These are phyloP conservation scores for Globisporangium polare DNA, from an alignment of 352 stramenopile genomes.

Conservation along the genomic window DNA sequence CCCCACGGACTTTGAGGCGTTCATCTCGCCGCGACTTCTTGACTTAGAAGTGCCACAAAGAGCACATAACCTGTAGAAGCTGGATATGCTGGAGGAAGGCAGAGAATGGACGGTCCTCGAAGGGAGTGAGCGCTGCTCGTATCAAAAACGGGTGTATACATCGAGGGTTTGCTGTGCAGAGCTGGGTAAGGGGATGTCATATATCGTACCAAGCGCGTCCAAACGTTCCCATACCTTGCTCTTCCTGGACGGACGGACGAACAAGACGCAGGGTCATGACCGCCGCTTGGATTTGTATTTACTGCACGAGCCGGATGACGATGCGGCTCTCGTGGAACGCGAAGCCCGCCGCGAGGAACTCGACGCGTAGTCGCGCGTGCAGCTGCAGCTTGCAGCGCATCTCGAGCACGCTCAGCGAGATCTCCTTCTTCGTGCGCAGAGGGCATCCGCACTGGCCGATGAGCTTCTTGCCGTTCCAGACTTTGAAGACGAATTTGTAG, in stretches of 20 bases:
- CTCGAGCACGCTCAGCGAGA: slow-evolving; percentile 38
- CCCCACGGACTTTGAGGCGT: neutral
- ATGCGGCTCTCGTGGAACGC: slow-evolving; percentile 42
- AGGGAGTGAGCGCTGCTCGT: too few relatives aligned
- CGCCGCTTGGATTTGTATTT: neutral
- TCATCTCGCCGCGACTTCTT: neutral
- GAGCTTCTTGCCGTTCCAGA: slow-evolving; percentile 37
- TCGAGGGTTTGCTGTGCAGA: too few relatives aligned
- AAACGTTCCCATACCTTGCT: too few relatives aligned
- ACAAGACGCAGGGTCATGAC: too few relatives aligned
- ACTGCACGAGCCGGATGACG: slow-evolving; percentile 27
- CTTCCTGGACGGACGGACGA: too few relatives aligned
- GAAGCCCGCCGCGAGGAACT: slow-evolving; percentile 36
- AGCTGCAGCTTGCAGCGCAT: slow-evolving; percentile 25
- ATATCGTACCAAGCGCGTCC: too few relatives aligned
- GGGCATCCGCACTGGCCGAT: slow-evolving; percentile 33
- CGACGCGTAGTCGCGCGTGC: slow-evolving; percentile 33
- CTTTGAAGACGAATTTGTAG: slow-evolving; percentile 32
- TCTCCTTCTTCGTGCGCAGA: slow-evolving; percentile 21
- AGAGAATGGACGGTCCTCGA: too few relatives aligned
- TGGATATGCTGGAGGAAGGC: too few relatives aligned
- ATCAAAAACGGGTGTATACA: too few relatives aligned
- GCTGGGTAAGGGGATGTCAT: too few relatives aligned
- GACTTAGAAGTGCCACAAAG: neutral
- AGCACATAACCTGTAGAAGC: too few relatives aligned